phyloP scores from a whole-genome alignment of 225 moss, liverwort and hornwort species.

The Lunularia cruciata region DNA sequence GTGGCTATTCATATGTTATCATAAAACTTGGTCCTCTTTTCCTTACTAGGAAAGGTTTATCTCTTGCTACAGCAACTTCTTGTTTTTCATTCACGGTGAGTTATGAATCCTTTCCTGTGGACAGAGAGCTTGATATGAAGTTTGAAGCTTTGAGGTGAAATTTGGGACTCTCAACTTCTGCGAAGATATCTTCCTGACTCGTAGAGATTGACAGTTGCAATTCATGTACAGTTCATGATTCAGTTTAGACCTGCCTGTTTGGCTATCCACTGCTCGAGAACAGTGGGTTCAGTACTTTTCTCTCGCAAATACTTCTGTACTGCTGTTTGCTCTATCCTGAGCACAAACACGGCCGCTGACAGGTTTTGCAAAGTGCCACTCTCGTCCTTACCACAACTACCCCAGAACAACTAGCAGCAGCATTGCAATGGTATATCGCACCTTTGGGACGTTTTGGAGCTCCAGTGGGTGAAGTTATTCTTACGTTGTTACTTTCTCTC shows the following conservation, averaged over 20 bases:
- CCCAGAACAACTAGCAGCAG: conserved; percentile 88
- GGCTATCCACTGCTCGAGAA: too few species aligned
- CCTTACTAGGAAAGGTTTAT: conserved; percentile 80
- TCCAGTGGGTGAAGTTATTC: conserved; percentile 88
- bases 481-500: conserved; percentile 80
- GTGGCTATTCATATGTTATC: conserved; percentile 76
- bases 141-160: too few species aligned
- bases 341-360: not conserved
- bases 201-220: too few species aligned
- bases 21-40: conserved; percentile 79
- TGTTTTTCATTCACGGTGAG: conserved; percentile 89
- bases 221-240: too few species aligned
- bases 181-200: too few species aligned
- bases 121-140: too few species aligned
- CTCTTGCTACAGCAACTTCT: conserved; percentile 70
- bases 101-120: not conserved
- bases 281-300: too few species aligned
- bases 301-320: too few species aligned
- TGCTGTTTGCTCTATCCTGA: not conserved
- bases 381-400: conserved; percentile 92
- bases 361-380: conserved; percentile 93
- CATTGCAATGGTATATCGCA: conserved; percentile 73
- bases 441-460: conserved; percentile 64
- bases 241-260: too few species aligned
- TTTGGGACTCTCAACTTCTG: too few species aligned